Evolutionary conservation across 441 rosid species (phyloP).

Genomic region (Euphorbia celastroides): DNA sequence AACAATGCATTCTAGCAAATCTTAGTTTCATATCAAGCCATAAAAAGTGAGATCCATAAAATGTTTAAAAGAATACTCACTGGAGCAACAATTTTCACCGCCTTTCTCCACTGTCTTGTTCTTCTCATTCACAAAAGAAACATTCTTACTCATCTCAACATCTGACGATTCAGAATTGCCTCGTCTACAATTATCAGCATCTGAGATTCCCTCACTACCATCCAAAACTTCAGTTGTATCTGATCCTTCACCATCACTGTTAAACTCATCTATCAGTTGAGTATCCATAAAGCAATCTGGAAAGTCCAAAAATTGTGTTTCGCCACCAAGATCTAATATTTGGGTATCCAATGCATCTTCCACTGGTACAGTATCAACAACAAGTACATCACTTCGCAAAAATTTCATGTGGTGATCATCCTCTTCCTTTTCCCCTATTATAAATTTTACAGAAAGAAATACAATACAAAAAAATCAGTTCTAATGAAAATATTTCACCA

Average conservation of each 20-base stretch:
- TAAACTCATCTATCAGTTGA: slow-evolving; percentile 37
- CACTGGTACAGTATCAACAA: slow-evolving; percentile 31
- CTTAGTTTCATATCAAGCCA: not conserved
- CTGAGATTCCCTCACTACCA: slow-evolving; percentile 26
- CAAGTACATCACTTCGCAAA: slow-evolving; percentile 22
- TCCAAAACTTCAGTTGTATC: slow-evolving; percentile 23
- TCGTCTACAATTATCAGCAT: slow-evolving; percentile 21
- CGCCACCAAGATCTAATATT: slow-evolving; percentile 36
- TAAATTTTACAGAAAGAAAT: no score
- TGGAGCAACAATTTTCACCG: slow-evolving; percentile 18
- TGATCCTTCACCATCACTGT: slow-evolving; percentile 34
- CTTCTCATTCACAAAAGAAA: slow-evolving; percentile 13
- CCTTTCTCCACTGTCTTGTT: slow-evolving; percentile 18
- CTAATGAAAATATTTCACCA: no score
- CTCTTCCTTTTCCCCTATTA: slow-evolving; percentile 27
- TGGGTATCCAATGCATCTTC: slow-evolving; percentile 54
- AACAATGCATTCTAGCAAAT: not conserved
- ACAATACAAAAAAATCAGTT: no score
- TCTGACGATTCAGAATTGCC: slow-evolving; percentile 17
- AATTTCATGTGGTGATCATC: slow-evolving; percentile 18
- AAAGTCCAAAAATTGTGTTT: slow-evolving; percentile 41
- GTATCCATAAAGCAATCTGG: slow-evolving; percentile 34
- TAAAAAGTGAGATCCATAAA: not conserved
- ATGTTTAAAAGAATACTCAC: slow-evolving; percentile 21
- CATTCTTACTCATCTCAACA: slow-evolving; percentile 11